Evolutionary conservation across 208 protist species (phyloP).

Genomic region (Trypanosoma conorhini): DNA sequence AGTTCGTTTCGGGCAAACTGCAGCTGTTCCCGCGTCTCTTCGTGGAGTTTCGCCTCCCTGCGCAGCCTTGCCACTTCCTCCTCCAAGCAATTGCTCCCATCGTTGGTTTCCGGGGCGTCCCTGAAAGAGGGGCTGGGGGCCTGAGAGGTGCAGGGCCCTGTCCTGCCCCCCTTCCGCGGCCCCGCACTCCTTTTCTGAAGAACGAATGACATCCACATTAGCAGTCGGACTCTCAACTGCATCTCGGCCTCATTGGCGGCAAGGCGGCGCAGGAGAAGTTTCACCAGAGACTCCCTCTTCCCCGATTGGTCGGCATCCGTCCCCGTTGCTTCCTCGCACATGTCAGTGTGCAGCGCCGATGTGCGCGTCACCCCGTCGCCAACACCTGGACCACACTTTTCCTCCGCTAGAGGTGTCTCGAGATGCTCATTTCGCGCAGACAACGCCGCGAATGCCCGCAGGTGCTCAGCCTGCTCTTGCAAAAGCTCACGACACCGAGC

Average conservation of each 20-base stretch:
- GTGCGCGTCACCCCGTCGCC: neutral
- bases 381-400: neutral
- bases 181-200: neutral
- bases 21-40: neutral
- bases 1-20: neutral
- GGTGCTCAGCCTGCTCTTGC: neutral
- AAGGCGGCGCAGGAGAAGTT: neutral
- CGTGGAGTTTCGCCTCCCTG: neutral
- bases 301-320: neutral
- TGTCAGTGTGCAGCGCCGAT: neutral
- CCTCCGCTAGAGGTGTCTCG: neutral
- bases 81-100: neutral
- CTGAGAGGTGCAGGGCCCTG: neutral
- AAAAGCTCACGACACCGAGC: neutral
- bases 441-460: neutral
- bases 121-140: neutral
- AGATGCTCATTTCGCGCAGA: neutral
- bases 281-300: neutral
- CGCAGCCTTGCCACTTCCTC: neutral
- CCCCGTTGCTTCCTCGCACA: neutral
- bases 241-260: neutral
- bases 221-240: neutral
- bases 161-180: neutral
- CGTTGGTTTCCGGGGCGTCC: slow-evolving; percentile 6
- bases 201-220: slow-evolving; percentile 1